These are phyloP conservation scores for Termitomyces sp. DNA, from an alignment of 1,284 basidiomycete genomes.

Conservation along the genomic window DNA sequence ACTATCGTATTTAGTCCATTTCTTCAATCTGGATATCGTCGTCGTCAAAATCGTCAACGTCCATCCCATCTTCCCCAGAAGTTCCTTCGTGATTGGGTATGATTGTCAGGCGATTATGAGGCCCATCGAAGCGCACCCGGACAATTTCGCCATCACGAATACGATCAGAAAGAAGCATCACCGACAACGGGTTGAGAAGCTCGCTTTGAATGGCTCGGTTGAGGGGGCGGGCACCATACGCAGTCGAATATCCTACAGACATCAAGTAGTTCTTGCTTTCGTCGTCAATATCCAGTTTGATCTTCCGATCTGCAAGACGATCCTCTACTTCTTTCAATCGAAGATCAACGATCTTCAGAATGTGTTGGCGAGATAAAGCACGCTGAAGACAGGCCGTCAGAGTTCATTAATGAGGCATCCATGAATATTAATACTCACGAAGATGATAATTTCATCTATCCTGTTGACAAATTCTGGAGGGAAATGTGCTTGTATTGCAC, in stretches of 20 bases:
- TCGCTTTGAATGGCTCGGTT: constrained; percentile 91
- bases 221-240: constrained; percentile 89
- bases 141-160: constrained; percentile 82
- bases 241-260: constrained; percentile 79
- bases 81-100: constrained; percentile 81
- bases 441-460: constrained; percentile 86
- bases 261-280: constrained; percentile 81
- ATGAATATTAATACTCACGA: constrained; percentile 50
- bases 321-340: constrained; percentile 69
- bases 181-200: constrained; percentile 87
- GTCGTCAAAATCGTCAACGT: constrained; percentile 51
- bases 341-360: constrained; percentile 82
- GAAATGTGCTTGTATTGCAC: constrained; percentile 78
- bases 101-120: constrained; percentile 77
- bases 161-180: constrained; percentile 81
- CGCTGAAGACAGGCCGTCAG: constrained; percentile 42
- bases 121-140: constrained; percentile 76
- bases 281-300: constrained; percentile 72
- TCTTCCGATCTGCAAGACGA: constrained; percentile 76
- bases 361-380: constrained; percentile 67
- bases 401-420: background rate
- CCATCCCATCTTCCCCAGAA: constrained; percentile 47
- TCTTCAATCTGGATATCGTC: constrained; percentile 71
- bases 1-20: constrained; percentile 49
- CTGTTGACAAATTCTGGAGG: constrained; percentile 93